Base-by-base conservation (phyloP, 192 early-diverging fungal genomes). In the Gigaspora rosea region DNA sequence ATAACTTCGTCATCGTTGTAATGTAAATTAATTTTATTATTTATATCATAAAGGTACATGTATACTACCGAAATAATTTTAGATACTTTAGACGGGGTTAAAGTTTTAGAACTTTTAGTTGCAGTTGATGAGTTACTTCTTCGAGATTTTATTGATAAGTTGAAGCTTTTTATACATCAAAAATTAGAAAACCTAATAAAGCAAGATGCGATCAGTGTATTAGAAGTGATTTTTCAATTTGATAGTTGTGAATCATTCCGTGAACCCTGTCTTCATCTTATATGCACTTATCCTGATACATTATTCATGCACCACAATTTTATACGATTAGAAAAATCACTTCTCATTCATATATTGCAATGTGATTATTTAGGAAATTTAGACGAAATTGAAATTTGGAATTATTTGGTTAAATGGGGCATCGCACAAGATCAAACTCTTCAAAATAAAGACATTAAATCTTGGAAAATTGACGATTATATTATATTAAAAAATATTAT, bases 361-460 rank as follows among this genome's bases (percentile, higher is more conserved):
- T 16, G 41, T 9, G 47, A 47, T 70, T 36, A 51, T 47, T 41
- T 70, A n/a, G 49, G 20, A n/a, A n/a, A 0, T 1, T 41, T 70
- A 8, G 5, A 16, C n/a, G 67, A 70, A 51, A 22, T 49, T 18
- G 46, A 22, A 11, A 70, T 70, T 27, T 70, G 67, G 67, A 8
- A 70, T 8, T 50, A 70, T 50, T 50, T 47, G 27, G 6, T 70
- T n/a, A 48, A 49, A 47, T 70, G 67, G 67, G 67, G 47, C 0
- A 20, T 70, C 22, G 2, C 46, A 18, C 47, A 49, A 70, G 27
- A 46, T 13, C 8, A n/a, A 22, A 51, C 15, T 27, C 33, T 46
- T 13, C 8, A 33, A 63, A 13, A 32, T 32, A 33, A 33, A 15
- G 27, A 32, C 4, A 32, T 33, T 15, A 10, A 15, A 33, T 12